Evolutionary conservation across 352 stramenopile genomes (phyloP).

Genomic region (Globisporangium takayamanum): DNA sequence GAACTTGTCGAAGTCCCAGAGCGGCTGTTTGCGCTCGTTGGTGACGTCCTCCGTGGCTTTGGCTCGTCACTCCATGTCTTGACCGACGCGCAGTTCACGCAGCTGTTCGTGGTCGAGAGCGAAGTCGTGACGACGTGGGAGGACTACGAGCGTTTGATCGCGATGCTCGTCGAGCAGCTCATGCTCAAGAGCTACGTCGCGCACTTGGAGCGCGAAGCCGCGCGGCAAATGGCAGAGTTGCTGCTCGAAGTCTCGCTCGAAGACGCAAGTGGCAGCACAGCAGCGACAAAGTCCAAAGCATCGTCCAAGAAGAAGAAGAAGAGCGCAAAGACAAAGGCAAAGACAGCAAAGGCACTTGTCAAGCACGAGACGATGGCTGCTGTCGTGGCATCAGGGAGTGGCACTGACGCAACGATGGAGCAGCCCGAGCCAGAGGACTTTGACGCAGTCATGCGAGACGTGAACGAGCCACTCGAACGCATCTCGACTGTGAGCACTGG

Average conservation of each 20-base stretch:
- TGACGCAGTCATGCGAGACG: neutral
- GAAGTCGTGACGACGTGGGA: conserved; percentile 77
- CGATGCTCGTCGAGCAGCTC: conserved; percentile 79
- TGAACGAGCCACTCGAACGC: neutral
- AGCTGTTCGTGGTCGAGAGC: conserved; percentile 72
- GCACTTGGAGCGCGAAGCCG: conserved; percentile 58
- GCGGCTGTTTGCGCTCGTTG: conserved; percentile 59
- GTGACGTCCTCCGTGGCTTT: conserved; percentile 59
- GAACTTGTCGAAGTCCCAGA: conserved; percentile 67
- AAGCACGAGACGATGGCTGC: neutral
- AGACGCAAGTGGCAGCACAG: conserved; percentile 6
- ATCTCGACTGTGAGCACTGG: neutral
- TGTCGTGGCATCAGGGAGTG: neutral
- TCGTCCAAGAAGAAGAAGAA: conserved; percentile 25
- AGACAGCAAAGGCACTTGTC: neutral
- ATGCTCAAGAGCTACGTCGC: conserved; percentile 71
- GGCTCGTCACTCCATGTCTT: conserved; percentile 56
- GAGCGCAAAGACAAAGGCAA: conserved; percentile 39
- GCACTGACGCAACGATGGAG: neutral
- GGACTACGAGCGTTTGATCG: conserved; percentile 78
- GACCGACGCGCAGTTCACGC: conserved; percentile 52
- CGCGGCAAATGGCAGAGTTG: conserved; percentile 70
- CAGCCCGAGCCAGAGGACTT: conserved; percentile 17
- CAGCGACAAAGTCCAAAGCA: neutral
- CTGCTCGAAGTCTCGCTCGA: conserved; percentile 51